Base-by-base conservation (phyloP, 2,329 filamentous ascomycete genomes). In the Gremmenia infestans region DNA sequence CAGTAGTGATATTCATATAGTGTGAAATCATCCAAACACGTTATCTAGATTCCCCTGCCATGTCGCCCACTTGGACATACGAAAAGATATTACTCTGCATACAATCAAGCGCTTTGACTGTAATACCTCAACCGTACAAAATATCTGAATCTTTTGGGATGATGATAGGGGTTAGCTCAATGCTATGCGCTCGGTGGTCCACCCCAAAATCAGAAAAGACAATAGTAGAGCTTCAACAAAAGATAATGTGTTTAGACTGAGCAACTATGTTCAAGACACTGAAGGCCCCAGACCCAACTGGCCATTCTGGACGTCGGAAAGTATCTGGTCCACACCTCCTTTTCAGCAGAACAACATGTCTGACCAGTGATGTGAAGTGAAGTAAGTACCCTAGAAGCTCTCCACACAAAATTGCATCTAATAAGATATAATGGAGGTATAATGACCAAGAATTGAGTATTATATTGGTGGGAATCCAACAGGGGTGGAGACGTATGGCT, bases 1-100 rank as follows among this genome's bases (percentile, higher is more conserved):
- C 37, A 42, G 36, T 11, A 6, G 19, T 51, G 37, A 51, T 51
- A 51, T 51, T 43, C 37, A 51, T 51, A 42, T 51, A 25, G 23
- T 28, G 42, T 43, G 35, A 43, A 51, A 40, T 42, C 36, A 28
- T 25, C 14, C 22, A 32, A 43, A 40, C 15, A 17, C 23, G 23
- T 15, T 43, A 32, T 43, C n/a, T 11, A 23, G 4, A 11, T 12
- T 25, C 15, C 49, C 37, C 19, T 50, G 48, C 19, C 17, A 17
- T 45, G 9, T 43, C 25, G 17, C 17, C 12, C 36, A 51, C 37
- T 45, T 35, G 15, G 35, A 32, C 22, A 45, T 45, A 51, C 43
- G n/a, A 23, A 43, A 43, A 48, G 2, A 23, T 40, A 2, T n/a
- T 35, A 19, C 11, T 39, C 6, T 19, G 7, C 35, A 25, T 51